Base-by-base conservation (phyloP, 2,329 filamentous ascomycete genomes). In the Aspergillus costaricaensis region DNA sequence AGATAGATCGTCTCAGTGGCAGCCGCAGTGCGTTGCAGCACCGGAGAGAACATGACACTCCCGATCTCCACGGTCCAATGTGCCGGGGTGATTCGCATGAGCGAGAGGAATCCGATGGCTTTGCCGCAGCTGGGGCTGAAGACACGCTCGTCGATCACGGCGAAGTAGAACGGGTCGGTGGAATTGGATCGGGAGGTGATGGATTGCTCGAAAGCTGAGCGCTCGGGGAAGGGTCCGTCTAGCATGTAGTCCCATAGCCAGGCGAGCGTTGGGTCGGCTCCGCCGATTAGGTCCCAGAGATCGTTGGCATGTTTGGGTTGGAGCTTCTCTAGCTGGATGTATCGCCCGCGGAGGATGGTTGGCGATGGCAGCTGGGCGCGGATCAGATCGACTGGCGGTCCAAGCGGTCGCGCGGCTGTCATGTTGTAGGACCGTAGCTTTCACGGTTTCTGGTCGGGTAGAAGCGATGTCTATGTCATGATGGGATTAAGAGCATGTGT, bases 1-100 rank as follows among this genome's bases (percentile, higher is more conserved):
- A 89, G 74, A 61, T 83, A 87, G 62, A 84, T 78, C 0, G 81
- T 79, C 69, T 89, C 87, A 0, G 86, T 89, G 0, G 85, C 82
- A 6, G 78, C 80, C 0, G 79, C 77, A 0, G 85, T 87, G 14
- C 82, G 79, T 68, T 85, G 82, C 15, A 89, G 69, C 1, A 67
- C 63, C 0, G 77, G 72, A 0, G 82, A 78, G 62, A 85, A 84
- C 10, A 86, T 73, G 15, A 89, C 76, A 61, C 77, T 75, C 2
- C 87, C 87, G 23, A 88, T 80, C 65, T 89, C 87, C 1, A 88
- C 73, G 21, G 78, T 76, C 2, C 81, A 77, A 57, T 88, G 77
- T 0, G 67, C 63, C 0, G 81, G 76, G 4, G 80, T 75, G 53
- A 85, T 82, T 57, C 78, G 79, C 66, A 87, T 71, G 58, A 81